Base-by-base conservation (phyloP, 2,329 filamentous ascomycete species). In the Ophiocordyceps australis region DNA sequence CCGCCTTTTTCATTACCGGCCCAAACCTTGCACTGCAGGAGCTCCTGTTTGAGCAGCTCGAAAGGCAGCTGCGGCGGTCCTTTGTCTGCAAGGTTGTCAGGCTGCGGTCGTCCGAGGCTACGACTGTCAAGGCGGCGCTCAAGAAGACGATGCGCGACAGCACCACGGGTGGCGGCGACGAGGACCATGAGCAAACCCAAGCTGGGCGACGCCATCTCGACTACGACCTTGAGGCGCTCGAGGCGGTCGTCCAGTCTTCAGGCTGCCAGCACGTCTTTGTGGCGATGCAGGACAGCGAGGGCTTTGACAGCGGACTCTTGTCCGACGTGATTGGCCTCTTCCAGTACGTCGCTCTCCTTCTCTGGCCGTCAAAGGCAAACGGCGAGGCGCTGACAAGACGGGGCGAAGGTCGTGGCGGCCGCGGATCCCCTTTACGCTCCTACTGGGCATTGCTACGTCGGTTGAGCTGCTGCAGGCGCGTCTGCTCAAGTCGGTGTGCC, bases 361-460 rank as follows among this genome's bases (percentile, higher is more conserved):
- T n/a, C n/a, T n/a, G n/a, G n/a, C n/a, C n/a, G n/a, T n/a, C n/a
- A n/a, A n/a, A n/a, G n/a, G n/a, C n/a, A n/a, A n/a, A n/a, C n/a
- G n/a, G n/a, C n/a, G n/a, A n/a, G n/a, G n/a, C n/a, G n/a, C 32
- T 16, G 11, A 17, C 8, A 5, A 12, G 9, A 2, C 17, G 17
- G 17, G n/a, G 14, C n/a, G 17, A 26, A 54, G 50, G 30, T 59
- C 57, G 4, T 89, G 80, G 77, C 62, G 68, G 7, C 67, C 78
- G 35, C 73, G 76, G 14, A 77, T 89, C 24, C 75, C 74, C 0
- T 83, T 89, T 34, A 67, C 77, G 2, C 55, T 83, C 2, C 54
- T 91, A 2, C 79, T 89, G 38, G 80, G 79, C 22, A 66, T 91
- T 28, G 80, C 79, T 16, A 89, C 81, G 1, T 85, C 79, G 2